Base-by-base conservation (phyloP, 192 early-diverging fungal genomes). In the Coemansia umbellata region DNA sequence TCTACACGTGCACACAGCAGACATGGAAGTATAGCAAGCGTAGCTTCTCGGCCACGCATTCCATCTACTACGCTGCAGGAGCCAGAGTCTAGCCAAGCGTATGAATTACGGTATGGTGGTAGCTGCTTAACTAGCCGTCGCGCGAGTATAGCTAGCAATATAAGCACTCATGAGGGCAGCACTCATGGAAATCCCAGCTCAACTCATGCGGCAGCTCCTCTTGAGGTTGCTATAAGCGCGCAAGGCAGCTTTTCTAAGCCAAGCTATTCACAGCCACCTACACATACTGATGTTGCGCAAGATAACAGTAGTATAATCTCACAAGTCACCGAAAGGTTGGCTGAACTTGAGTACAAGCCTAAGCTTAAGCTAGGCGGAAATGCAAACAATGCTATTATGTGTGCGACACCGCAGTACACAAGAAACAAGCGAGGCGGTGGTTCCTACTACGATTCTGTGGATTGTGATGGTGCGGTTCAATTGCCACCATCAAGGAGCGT, bases 251-350 rank as follows among this genome's bases (percentile, higher is more conserved):
- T 73, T 17, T 66, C 69, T 10, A 63, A 56, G 41, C 68, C 55
- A 23, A 26, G 4, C 1, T 53, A 36, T 42, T 18, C n/a, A 3
- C 45, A 57, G 18, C 27, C 37, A 3, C 23, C 45, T 1, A 9
- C 7, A 6, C 27, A 28, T 5, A 24, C 47, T 27, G 53, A 63
- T 7, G 8, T 42, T 1, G 27, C 49, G 1, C 66, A 66, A 0
- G 74, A 76, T 51, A 49, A 58, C 28, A 51, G 56, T 19, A 77
- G 74, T 28, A 47, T 77, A 27, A 58, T 69, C 0, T 77, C 74
- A 9, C 74, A 77, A 27, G 66, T 77, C 13, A 69, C 66, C 19
- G 74, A 77, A 32, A 40, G 65, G 10, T 58, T 77, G 22, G 53
- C 67, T 15, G 59, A 55, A 36, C 55, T 77, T 23, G 58, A 26